phyloP scores from a whole-genome alignment of 1,284 basidiomycete genomes.

The Pascua guehoae region DNA sequence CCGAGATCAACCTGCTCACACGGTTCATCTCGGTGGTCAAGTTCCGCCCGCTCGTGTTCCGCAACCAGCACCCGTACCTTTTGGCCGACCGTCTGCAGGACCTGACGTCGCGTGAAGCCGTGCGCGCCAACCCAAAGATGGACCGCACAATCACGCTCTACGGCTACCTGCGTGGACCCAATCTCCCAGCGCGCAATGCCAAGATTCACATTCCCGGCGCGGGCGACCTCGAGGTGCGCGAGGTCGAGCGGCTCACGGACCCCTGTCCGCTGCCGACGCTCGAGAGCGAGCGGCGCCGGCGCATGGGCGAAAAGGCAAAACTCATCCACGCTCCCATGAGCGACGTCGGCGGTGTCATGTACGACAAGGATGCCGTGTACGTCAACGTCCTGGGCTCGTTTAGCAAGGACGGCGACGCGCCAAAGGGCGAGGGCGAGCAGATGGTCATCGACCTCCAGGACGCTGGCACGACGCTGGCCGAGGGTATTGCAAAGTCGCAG shows the following conservation, averaged over 20 bases:
- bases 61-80: conserved; percentile 90
- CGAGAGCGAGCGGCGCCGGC: conserved; percentile 87
- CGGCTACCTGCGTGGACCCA: conserved; percentile 90
- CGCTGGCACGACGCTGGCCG: conserved; percentile 74
- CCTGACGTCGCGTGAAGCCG: conserved; percentile 79
- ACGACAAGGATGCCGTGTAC: conserved; percentile 98
- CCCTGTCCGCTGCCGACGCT: conserved; percentile 91
- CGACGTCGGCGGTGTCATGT: conserved; percentile 93
- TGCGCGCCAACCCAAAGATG: conserved; percentile 74
- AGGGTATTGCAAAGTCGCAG: conserved; percentile 72
- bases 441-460: conserved; percentile 98
- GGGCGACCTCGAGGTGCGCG: conserved; percentile 75
- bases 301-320: conserved; percentile 92
- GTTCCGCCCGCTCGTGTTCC: conserved; percentile 93
- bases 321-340: conserved; percentile 98
- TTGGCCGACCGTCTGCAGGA: conserved; percentile 96
- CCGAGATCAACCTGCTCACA: conserved; percentile 90
- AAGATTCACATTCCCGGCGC: conserved; percentile 90
- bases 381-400: conserved; percentile 96
- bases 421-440: conserved; percentile 85
- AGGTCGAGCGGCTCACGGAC: conserved; percentile 74
- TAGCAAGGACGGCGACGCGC: conserved; percentile 58
- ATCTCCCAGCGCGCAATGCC: conserved; percentile 73
- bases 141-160: conserved; percentile 88
- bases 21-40: conserved; percentile 98